Evolutionary conservation across 2,329 filamentous ascomycete genomes (phyloP), one percentile per base, ranked within the genome.

Genomic region (Fusarium fracticaudum): DNA sequence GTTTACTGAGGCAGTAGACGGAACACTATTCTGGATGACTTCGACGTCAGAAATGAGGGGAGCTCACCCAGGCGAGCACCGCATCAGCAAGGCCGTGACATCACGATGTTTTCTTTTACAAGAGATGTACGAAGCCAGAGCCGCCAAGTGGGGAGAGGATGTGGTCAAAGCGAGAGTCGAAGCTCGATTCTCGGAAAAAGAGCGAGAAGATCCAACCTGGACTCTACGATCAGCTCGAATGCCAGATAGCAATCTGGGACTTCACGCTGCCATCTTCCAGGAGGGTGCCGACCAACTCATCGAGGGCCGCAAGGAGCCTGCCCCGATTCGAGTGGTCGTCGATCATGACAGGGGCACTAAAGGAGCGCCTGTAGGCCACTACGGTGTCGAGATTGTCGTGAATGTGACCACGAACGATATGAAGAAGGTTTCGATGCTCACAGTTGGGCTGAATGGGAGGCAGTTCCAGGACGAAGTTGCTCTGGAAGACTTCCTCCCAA

Each of bases 151-250:
- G 83, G 91, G 91, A 35, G 96, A 98, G 82, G 96, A 98, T 73
- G 87, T 98, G 18, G 90, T 91, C 54, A 97, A 96, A 83, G 95
- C 95, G 14, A 91, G 92, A 73, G 91, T 98, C 20, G 96, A 98
- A 82, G 93, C 91, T 11, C 90, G 95, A 17, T 98, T 97, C 78
- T 85, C 93, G 1, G 95, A 98, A 80, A 81, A 86, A n/a, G 94
- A 98, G 84, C 90, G 95, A 67, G 94, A 98, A 81, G 90, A 92
- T 67, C 88, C 91, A 22, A 91, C 89, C 76, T 98, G 94, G 95
- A 93, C 93, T 38, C 88, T 97, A 38, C 90, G 94, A 43, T 93
- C 91, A 26, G 88, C 90, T 20, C 89, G 87, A 67, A 88, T 91
- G 80, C 87, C 88, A 43, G 92, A 91, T 78, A 88, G 84, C 67